Percentiles rank a stretch among this genome's conserved stretches.
Evolutionary conservation across 1,284 basidiomycete species (phyloP).

Genomic region (Microbotryum intermedium): DNA sequence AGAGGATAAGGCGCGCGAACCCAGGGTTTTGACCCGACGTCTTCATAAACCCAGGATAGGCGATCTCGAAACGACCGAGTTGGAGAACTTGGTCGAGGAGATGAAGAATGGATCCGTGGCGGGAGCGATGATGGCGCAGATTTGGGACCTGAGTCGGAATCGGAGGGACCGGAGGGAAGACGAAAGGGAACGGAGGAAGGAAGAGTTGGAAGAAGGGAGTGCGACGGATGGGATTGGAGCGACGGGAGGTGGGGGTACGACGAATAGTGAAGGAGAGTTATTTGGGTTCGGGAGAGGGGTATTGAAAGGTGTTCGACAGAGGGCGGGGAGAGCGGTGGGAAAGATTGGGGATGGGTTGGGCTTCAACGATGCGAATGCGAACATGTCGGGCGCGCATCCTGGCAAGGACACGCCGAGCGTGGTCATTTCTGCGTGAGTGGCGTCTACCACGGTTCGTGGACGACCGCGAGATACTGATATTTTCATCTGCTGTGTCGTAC

Average conservation of each 20-base stretch:
- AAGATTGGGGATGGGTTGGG: slow-evolving; percentile 1
- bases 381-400: not conserved
- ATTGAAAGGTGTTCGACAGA: slow-evolving; percentile 2
- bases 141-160: not conserved
- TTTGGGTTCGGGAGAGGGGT: not conserved
- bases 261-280: not conserved
- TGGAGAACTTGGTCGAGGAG: not conserved
- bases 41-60: not conserved
- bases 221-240: not conserved
- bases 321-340: slow-evolving; percentile 5
- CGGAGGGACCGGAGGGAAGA: not conserved
- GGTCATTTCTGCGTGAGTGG: not conserved
- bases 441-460: not conserved
- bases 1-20: not conserved
- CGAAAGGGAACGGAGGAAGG: not conserved
- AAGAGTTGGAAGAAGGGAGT: not conserved
- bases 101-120: not conserved
- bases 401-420: not conserved
- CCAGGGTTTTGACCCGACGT: not conserved
- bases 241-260: not conserved
- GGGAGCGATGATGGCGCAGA: not conserved
- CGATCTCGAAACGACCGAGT: not conserved
- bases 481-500: no score
- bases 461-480: not conserved
- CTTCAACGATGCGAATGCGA: not conserved